A percentile compares a stretch with the other conserved stretches of the same genome.
phyloP scores from a whole-genome alignment of 2,329 filamentous ascomycete genomes.

The Phyllosticta citribraziliensis region DNA sequence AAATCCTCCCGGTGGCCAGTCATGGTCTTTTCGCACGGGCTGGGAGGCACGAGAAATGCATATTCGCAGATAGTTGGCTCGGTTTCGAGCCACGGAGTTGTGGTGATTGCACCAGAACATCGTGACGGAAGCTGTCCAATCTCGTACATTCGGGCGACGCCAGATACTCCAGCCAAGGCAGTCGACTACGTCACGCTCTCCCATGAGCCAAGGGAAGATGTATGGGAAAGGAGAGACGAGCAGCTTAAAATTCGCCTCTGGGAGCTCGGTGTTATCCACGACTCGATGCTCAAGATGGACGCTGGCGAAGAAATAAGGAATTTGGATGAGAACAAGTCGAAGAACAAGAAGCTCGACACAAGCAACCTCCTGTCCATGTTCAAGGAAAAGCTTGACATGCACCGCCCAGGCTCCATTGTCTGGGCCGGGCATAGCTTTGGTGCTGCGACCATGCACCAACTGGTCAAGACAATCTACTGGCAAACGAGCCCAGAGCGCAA shows the following conservation, averaged over 20 bases:
- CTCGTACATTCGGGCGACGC: slow-evolving; percentile 57
- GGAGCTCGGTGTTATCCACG: slow-evolving; percentile 65
- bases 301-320: slow-evolving; percentile 39
- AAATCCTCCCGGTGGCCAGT: slow-evolving; percentile 60
- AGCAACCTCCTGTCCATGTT: slow-evolving; percentile 49
- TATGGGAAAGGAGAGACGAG: slow-evolving; percentile 56
- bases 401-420: slow-evolving; percentile 60
- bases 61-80: slow-evolving; percentile 78
- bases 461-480: slow-evolving; percentile 73
- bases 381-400: slow-evolving; percentile 52
- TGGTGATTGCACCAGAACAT: slow-evolving; percentile 75
- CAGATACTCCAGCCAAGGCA: slow-evolving; percentile 28
- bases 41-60: slow-evolving; percentile 70
- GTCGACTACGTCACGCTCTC: slow-evolving; percentile 40
- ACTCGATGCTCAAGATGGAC: slow-evolving; percentile 59
- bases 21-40: slow-evolving; percentile 76
- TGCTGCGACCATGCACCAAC: slow-evolving; percentile 61
- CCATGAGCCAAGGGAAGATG: slow-evolving; percentile 55
- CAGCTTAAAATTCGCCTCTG: slow-evolving; percentile 68
- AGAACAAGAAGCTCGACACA: slow-evolving; percentile 23
- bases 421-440: slow-evolving; percentile 79
- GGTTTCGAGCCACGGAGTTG: slow-evolving; percentile 68
- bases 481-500: slow-evolving; percentile 36
- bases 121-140: slow-evolving; percentile 71
- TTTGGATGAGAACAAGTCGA: slow-evolving; percentile 32